A percentile compares a stretch with the other conserved stretches of the same genome.
These are phyloP conservation scores for Tremella yokohamensis DNA, from an alignment of 768 basidiomycete genomes.

Conservation along the genomic window DNA sequence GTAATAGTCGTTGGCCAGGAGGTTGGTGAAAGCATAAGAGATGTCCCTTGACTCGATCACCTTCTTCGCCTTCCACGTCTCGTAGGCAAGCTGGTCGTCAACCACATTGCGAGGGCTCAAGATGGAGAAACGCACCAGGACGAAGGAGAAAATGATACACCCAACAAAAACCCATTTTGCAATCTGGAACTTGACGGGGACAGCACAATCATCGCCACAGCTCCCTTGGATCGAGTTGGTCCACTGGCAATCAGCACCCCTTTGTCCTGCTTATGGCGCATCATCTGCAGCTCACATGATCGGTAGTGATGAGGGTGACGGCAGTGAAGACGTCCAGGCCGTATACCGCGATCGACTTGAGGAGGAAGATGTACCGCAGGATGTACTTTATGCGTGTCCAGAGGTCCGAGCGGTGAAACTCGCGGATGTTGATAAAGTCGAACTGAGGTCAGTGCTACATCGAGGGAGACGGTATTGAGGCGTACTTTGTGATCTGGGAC, in stretches of 20 bases:
- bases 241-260: slow-evolving; percentile 59
- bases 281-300: slow-evolving; percentile 50
- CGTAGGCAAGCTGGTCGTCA: slow-evolving; percentile 71
- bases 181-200: slow-evolving; percentile 73
- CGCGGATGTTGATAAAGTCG: slow-evolving; percentile 90
- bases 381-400: slow-evolving; percentile 88
- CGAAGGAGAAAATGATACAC: slow-evolving; percentile 97
- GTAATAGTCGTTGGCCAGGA: slow-evolving; percentile 95
- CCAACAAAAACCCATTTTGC: slow-evolving; percentile 97
- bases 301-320: slow-evolving; percentile 88
- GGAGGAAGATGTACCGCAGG: slow-evolving; percentile 85
- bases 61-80: slow-evolving; percentile 83
- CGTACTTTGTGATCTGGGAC: slow-evolving; percentile 95
- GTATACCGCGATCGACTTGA: slow-evolving; percentile 96
- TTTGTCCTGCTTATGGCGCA: neutral
- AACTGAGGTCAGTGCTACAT: slow-evolving; percentile 59
- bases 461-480: neutral
- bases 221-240: slow-evolving; percentile 82
- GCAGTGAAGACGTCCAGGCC: slow-evolving; percentile 97
- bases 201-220: slow-evolving; percentile 67
- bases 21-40: slow-evolving; percentile 95
- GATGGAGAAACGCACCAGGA: slow-evolving; percentile 63
- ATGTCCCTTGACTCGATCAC: slow-evolving; percentile 95
- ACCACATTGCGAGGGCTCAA: neutral
- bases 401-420: slow-evolving; percentile 84